These are phyloP conservation scores for Iberis amara DNA, from an alignment of 441 rosid genomes.

Conservation along the genomic window DNA sequence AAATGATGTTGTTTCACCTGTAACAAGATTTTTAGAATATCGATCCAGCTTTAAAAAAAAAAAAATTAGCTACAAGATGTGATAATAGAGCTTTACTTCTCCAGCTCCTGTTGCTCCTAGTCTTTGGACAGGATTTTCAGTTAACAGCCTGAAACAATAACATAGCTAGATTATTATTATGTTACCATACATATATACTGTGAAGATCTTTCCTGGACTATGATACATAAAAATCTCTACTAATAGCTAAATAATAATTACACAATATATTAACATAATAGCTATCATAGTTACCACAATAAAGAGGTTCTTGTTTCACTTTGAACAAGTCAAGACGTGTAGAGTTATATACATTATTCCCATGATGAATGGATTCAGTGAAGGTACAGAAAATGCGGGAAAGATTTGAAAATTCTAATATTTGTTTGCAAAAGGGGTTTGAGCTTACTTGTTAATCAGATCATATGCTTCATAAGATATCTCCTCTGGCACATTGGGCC, in stretches of 20 bases:
- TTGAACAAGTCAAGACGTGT: background rate
- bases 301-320: slow-evolving; percentile 6
- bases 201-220: too few species aligned
- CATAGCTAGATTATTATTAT: background rate
- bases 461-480: slow-evolving; percentile 71
- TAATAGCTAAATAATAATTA: too few species aligned
- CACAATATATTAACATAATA: too few species aligned
- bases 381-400: background rate
- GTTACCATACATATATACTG: too few species aligned
- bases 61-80: background rate
- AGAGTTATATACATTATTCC: background rate
- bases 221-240: too few species aligned
- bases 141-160: slow-evolving; percentile 56
- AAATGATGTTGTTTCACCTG: slow-evolving; percentile 88
- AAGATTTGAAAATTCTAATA: background rate
- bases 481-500: slow-evolving; percentile 90
- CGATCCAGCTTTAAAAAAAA: background rate
- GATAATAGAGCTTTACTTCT: slow-evolving; percentile 50
- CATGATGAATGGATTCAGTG: too few species aligned
- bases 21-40: slow-evolving; percentile 23
- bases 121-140: slow-evolving; percentile 82
- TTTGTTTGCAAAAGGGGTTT: slow-evolving; percentile 12
- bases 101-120: slow-evolving; percentile 90
- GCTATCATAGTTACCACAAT: slow-evolving; percentile 18
- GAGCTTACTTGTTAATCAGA: slow-evolving; percentile 80